Evolutionary conservation across 768 basidiomycete genomes (phyloP), one percentile per base, ranked within the genome.

Genomic region (Boletus edulis): DNA sequence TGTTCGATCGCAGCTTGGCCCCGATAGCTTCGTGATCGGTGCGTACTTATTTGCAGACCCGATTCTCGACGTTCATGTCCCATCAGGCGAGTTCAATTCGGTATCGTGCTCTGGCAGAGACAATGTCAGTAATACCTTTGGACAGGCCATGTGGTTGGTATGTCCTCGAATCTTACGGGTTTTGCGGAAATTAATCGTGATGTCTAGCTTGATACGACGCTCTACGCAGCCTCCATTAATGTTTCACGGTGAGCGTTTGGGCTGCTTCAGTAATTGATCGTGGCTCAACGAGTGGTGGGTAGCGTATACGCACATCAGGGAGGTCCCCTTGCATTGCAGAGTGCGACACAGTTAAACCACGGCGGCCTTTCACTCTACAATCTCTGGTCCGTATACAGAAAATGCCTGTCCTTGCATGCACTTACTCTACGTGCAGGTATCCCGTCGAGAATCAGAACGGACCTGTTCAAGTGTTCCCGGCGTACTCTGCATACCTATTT

Each of bases 291-390:
- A 22, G 5, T 24, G 17, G 11, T 46, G 56, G 14, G 39, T 46
- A 81, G 80, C 32, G 48, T 83, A 45, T 81, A 80, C 50, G 72
- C 79, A n/a, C 81, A 82, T 55, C 80, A 81, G 70, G 81, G 81
- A 9, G 80, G 78, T 1, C 79, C 80, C 4, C 71, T 80, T 24
- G 77, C 79, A 5, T 62, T 81, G 15, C 81, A 81, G 58, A 79
- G 79, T 52, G 71, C 73, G 41, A 76, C 75, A 2, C 78, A 81
- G 34, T 14, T 34, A 34, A 34, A 34, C 34, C 34, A 34, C 12
- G 34, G 51, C 38, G 80, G 78, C 62, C 55, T 65, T 54, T 60
- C 58, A 15, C 73, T 81, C 59, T 81, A 81, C 58, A 69, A 80
- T 51, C 63, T 80, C 61, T 80, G 79, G 80, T 76, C 60, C 13